Base-by-base conservation (phyloP, 192 early-diverging fungal genomes). In the Backusella psychrophila region DNA sequence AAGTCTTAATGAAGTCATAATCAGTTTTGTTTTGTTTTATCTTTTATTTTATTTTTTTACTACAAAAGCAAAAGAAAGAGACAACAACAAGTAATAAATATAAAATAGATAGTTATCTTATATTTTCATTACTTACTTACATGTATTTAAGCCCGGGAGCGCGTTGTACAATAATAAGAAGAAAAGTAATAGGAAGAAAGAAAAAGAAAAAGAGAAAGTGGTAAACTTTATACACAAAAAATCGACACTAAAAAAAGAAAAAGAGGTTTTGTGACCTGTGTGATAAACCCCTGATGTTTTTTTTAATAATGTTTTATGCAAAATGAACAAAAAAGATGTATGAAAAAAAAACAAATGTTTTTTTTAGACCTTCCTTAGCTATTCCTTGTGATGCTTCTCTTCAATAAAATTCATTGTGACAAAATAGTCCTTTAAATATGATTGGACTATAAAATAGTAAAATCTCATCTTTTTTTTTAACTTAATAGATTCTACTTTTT, bases 1-100 rank as follows among this genome's bases (percentile, higher is more conserved):
- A 67, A 89, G 78, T 49, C 81, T 78, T 17, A 82, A 74, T 8
- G 84, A 71, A 21, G 83, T 21, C 53, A 59, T 59, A 26, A 26
- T 59, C 7, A 59, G 21, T 59, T 21, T 23, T 0, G 21, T 59
- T 21, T 23, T 0, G 26, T 59, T 59, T 59, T 23, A 11, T 59
- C 26, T 53, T 8, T 59, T 11, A 26, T 59, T 59, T 11, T 29
- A 26, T 59, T 59, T 7, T 12, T 59, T 59, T 23, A 59, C 23
- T 59, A 59, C 23, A 49, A 49, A 44, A 44, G 15, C 4, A 44
- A 15, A 44, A 15, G 15, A 17, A 44, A 49, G 17, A 49, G 17
- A 49, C 15, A 49, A 49, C 17, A 1, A 7, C 46, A 49, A 49
- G 17, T 49, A 49, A 19, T 49, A 49, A 49, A 49, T 49, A 49